phyloP scores from a whole-genome alignment of 2,329 filamentous ascomycete genomes.

The Stachybotrys elegans region DNA sequence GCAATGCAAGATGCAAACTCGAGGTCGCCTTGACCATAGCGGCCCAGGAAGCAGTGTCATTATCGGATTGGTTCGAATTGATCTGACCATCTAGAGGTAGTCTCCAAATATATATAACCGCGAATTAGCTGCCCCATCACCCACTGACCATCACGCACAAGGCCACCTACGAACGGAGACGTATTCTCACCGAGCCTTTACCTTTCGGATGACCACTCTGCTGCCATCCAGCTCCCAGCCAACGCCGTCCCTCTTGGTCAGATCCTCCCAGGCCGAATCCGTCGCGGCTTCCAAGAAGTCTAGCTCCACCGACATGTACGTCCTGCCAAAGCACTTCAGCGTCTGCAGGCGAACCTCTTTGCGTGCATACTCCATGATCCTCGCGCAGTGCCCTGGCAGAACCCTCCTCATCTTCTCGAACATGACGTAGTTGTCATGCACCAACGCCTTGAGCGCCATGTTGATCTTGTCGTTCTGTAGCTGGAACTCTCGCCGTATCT shows the following conservation, averaged over 20 bases:
- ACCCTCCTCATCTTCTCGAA: constrained; percentile 68
- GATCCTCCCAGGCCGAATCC: constrained; percentile 64
- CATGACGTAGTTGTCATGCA: constrained; percentile 75
- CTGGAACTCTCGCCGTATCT: constrained; percentile 54
- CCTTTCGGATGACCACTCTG: constrained; percentile 69
- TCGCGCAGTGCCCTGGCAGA: constrained; percentile 76
- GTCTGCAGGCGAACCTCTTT: constrained; percentile 68
- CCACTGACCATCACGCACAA: too few relatives aligned
- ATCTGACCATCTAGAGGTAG: too few relatives aligned
- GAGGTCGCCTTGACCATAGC: too few relatives aligned
- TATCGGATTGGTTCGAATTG: too few relatives aligned
- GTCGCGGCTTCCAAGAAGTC: constrained; percentile 65
- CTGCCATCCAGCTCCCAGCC: constrained; percentile 77
- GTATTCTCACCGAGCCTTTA: constrained; percentile 39
- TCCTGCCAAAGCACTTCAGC: constrained; percentile 79
- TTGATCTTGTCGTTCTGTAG: constrained; percentile 67
- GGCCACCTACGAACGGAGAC: too few relatives aligned
- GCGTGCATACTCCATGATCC: constrained; percentile 78
- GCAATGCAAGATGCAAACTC: too few relatives aligned
- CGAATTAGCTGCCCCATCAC: too few relatives aligned
- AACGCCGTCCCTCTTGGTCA: constrained; percentile 65
- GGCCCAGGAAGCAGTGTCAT: too few relatives aligned
- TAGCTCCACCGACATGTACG: constrained; percentile 71
- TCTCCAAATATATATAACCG: too few relatives aligned
- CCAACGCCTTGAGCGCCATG: constrained; percentile 62